Evolutionary conservation across 2,329 filamentous ascomycete genomes (phyloP).

Genomic region (Rasamsonia emersonii): DNA sequence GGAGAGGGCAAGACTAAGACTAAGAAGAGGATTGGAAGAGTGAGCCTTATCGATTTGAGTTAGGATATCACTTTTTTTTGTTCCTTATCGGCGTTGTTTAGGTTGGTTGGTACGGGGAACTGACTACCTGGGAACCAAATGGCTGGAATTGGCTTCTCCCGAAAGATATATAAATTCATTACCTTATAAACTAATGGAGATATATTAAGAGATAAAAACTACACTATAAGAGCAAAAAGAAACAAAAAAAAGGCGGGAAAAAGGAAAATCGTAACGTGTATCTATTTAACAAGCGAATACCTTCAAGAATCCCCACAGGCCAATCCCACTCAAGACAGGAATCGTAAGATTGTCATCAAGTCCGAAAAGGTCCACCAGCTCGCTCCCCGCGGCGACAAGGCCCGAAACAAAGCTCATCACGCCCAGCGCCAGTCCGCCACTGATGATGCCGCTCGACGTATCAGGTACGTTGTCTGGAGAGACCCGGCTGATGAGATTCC

Average conservation of each 20-base stretch:
- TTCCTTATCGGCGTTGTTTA: background rate
- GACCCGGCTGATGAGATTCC: slow-evolving; percentile 54
- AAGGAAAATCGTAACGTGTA: slow-evolving; percentile 3
- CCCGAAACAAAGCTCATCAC: slow-evolving; percentile 81
- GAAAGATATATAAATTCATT: too few relatives aligned
- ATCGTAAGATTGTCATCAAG: slow-evolving; percentile 98
- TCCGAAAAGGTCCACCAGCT: slow-evolving; percentile 82
- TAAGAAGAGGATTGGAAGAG: slow-evolving; percentile 24
- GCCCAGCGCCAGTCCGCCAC: slow-evolving; percentile 64
- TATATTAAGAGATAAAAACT: too few relatives aligned
- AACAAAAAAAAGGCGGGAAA: background rate
- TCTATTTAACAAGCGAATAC: slow-evolving; percentile 52
- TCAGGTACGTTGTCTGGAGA: slow-evolving; percentile 36
- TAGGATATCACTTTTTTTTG: slow-evolving; percentile 1
- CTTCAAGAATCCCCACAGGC: slow-evolving; percentile 86
- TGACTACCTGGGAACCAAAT: too few relatives aligned
- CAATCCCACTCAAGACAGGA: slow-evolving; percentile 77
- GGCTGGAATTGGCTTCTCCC: too few relatives aligned
- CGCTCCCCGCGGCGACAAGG: slow-evolving; percentile 78
- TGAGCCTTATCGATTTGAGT: slow-evolving; percentile 26
- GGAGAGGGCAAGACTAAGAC: slow-evolving; percentile 8
- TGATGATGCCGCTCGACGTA: slow-evolving; percentile 45
- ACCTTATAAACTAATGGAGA: too few relatives aligned
- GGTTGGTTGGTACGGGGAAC: too few relatives aligned
- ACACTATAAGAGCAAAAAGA: slow-evolving; percentile 3